These are phyloP conservation scores for Lumnitzera littorea DNA, from an alignment of 345 rosid species.

Conservation along the genomic window DNA sequence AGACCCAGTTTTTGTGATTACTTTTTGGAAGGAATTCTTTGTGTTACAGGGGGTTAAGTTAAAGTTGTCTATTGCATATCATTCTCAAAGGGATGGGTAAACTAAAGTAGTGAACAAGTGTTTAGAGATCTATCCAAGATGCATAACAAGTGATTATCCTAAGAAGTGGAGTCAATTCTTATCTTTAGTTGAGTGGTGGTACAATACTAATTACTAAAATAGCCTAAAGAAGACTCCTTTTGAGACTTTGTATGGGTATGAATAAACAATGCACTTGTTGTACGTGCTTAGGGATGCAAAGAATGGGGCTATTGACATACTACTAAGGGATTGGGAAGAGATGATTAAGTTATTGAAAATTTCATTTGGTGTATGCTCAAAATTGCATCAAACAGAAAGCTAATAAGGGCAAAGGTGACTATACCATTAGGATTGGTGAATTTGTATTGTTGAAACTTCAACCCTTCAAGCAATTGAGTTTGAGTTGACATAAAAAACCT, in stretches of 20 bases:
- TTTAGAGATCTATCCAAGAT: slow-evolving; percentile 8
- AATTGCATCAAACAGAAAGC: slow-evolving; percentile 2
- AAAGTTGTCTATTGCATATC: neutral
- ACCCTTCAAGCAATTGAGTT: neutral
- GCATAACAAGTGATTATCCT: neutral
- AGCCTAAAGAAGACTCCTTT: neutral
- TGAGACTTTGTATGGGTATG: slow-evolving; percentile 1
- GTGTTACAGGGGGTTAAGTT: neutral
- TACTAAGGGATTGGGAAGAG: neutral
- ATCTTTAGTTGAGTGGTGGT: slow-evolving; percentile 1
- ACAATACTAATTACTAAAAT: neutral
- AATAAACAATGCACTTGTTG: neutral
- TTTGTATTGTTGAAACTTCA: neutral
- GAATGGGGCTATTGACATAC: neutral
- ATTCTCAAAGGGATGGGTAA: neutral
- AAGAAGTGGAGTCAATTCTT: neutral
- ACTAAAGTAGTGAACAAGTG: slow-evolving; percentile 5
- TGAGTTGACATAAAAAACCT: neutral
- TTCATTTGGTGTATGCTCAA: neutral
- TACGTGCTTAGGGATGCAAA: neutral
- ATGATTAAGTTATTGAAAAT: neutral
- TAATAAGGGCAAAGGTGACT: neutral
- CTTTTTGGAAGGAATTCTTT: neutral
- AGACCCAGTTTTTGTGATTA: neutral
- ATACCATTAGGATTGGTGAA: neutral